phyloP scores from a whole-genome alignment of 2,329 filamentous ascomycete species.

The Colletotrichum liriopes region DNA sequence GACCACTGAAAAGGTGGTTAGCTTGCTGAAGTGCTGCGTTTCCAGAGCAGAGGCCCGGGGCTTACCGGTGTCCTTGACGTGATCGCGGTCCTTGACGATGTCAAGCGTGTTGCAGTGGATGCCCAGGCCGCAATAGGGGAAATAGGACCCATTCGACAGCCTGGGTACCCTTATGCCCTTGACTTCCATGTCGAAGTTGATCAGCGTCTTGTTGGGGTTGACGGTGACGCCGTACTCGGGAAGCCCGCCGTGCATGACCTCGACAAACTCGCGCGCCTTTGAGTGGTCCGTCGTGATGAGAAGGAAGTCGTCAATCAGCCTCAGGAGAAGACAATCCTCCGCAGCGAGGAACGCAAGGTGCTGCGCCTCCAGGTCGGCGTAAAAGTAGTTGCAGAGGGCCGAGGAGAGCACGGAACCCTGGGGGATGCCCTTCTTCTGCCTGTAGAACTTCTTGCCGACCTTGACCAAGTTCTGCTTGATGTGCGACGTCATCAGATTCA shows the following conservation, averaged over 20 bases:
- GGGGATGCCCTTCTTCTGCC: constrained; percentile 90
- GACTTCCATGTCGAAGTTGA: constrained; percentile 82
- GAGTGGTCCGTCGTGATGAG: constrained; percentile 81
- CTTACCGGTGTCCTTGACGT: constrained; percentile 66
- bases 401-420: constrained; percentile 93
- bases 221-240: constrained; percentile 86
- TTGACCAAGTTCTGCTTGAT: constrained; percentile 89
- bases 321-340: constrained; percentile 77
- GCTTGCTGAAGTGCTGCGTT: neutral
- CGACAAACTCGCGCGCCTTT: constrained; percentile 81
- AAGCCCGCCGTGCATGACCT: constrained; percentile 84
- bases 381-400: constrained; percentile 95
- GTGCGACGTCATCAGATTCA: constrained; percentile 83
- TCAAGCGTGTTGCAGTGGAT: constrained; percentile 84
- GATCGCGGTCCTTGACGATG: constrained; percentile 78
- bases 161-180: constrained; percentile 67
- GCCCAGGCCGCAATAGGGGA: constrained; percentile 90
- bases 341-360: constrained; percentile 77
- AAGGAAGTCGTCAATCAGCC: constrained; percentile 94
- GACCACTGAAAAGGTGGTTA: constrained; percentile 59
- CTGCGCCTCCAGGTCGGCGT: constrained; percentile 85
- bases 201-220: constrained; percentile 83
- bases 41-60: constrained; percentile 19
- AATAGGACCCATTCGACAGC: constrained; percentile 61
- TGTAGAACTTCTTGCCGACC: constrained; percentile 89